A percentile compares a stretch with the other conserved stretches of the same genome.
Conservation (phyloP, 495 filamentous ascomycete species). For the Penicillium waksmanii region DNA sequence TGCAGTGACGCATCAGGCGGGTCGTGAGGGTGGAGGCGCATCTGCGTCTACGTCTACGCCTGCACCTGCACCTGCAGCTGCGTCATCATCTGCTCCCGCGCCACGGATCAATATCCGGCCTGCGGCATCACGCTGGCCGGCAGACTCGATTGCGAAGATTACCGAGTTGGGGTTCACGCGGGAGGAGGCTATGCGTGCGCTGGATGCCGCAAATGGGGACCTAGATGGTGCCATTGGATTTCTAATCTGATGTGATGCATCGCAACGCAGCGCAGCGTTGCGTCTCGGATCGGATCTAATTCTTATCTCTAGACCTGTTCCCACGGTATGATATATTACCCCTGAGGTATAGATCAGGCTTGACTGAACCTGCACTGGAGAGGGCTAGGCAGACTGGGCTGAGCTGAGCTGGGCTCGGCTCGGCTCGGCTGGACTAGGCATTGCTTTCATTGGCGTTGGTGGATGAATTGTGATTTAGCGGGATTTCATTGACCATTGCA, state of each 20-base stretch:
- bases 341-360: too few species aligned
- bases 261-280: too few species aligned
- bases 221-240: conserved; percentile 85
- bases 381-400: too few species aligned
- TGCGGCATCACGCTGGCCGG: conserved; percentile 43
- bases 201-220: conserved; percentile 83
- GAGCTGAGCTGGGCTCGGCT: too few species aligned
- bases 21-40: conserved; percentile 25
- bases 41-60: conserved; percentile 2
- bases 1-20: conserved; percentile 68
- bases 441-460: conserved; percentile 3
- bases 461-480: conserved; percentile 27
- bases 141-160: conserved; percentile 61
- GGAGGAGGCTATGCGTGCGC: conserved; percentile 74
- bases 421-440: not conserved
- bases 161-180: conserved; percentile 78
- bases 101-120: conserved; percentile 39
- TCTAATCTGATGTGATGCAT: conserved; percentile 52
- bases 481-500: conserved; percentile 18
- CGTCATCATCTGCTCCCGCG: conserved; percentile 19
- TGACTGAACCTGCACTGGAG: too few species aligned
- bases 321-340: not conserved
- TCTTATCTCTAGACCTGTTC: not conserved
- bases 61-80: conserved; percentile 22
- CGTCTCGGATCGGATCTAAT: not conserved